These are phyloP conservation scores for Fusarium pseudonygamai DNA, from an alignment of 2,329 filamentous ascomycete species.

Conservation along the genomic window DNA sequence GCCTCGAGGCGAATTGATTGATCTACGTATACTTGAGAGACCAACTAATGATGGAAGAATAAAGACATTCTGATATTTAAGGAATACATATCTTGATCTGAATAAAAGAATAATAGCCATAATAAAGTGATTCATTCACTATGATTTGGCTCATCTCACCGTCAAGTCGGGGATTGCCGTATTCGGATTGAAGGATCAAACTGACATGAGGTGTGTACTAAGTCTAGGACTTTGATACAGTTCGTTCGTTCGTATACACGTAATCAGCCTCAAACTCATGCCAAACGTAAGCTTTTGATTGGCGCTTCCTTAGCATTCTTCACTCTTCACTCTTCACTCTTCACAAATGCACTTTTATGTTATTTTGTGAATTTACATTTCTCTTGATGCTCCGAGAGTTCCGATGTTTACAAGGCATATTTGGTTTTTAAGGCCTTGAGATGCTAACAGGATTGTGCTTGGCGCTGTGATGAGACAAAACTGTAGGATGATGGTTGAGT, in stretches of 20 bases:
- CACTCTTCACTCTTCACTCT: no score
- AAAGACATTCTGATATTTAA: background rate
- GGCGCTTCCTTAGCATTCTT: background rate
- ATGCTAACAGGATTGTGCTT: background rate
- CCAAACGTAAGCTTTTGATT: background rate
- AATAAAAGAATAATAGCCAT: rapidly evolving
- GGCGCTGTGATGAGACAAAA: background rate
- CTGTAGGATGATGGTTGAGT: background rate
- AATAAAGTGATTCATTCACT: rapidly evolving
- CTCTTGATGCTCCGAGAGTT: background rate
- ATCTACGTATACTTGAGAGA: background rate
- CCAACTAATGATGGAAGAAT: background rate
- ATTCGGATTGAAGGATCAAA: constrained; percentile 9
- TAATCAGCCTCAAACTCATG: constrained; percentile 3
- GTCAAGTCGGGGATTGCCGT: background rate
- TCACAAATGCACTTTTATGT: background rate
- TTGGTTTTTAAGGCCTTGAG: background rate
- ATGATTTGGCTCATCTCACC: background rate
- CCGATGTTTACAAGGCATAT: background rate
- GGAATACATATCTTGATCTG: background rate
- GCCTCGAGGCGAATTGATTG: constrained; percentile 10
- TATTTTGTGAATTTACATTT: background rate
- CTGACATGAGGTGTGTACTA: background rate
- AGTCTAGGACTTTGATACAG: constrained; percentile 1
- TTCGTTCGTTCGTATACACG: background rate